A percentile compares a stretch with the other conserved stretches of the same genome.
phyloP scores from a whole-genome alignment of 1,284 basidiomycete species.

The Ustilago shanxiensis region DNA sequence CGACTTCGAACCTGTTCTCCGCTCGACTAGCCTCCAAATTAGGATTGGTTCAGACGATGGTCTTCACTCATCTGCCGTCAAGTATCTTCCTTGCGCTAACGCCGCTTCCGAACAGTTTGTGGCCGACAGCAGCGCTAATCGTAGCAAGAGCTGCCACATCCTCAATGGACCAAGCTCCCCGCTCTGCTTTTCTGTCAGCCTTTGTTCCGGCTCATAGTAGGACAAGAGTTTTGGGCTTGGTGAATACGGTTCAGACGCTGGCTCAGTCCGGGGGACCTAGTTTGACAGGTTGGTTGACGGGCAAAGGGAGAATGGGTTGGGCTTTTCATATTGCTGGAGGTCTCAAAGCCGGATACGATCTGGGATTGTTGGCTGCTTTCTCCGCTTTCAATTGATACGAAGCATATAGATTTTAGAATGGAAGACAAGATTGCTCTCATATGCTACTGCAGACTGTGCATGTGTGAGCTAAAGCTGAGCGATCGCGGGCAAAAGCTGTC shows the following conservation, averaged over 20 bases:
- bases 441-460: too few relatives aligned
- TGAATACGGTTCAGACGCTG: constrained; percentile 26
- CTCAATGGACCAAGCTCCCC: constrained; percentile 31
- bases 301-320: constrained; percentile 17
- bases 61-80: constrained; percentile 28
- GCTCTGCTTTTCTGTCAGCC: constrained; percentile 21
- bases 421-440: not conserved
- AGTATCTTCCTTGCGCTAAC: constrained; percentile 19
- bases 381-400: constrained; percentile 9
- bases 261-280: constrained; percentile 28
- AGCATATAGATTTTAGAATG: not conserved
- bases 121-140: constrained; percentile 19
- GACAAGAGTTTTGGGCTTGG: constrained; percentile 22
- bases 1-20: constrained; percentile 35
- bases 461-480: too few relatives aligned
- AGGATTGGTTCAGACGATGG: constrained; percentile 26
- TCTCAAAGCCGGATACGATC: constrained; percentile 25
- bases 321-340: constrained; percentile 24
- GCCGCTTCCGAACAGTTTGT: constrained; percentile 7
- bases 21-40: constrained; percentile 20
- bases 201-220: constrained; percentile 17
- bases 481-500: too few relatives aligned
- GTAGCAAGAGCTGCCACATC: constrained; percentile 24
- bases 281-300: constrained; percentile 25
- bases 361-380: constrained; percentile 28